Percentiles rank a stretch among this genome's conserved stretches.
phyloP scores from a whole-genome alignment of 129 eudicot species.

The Centrapalus pauciflorus region DNA sequence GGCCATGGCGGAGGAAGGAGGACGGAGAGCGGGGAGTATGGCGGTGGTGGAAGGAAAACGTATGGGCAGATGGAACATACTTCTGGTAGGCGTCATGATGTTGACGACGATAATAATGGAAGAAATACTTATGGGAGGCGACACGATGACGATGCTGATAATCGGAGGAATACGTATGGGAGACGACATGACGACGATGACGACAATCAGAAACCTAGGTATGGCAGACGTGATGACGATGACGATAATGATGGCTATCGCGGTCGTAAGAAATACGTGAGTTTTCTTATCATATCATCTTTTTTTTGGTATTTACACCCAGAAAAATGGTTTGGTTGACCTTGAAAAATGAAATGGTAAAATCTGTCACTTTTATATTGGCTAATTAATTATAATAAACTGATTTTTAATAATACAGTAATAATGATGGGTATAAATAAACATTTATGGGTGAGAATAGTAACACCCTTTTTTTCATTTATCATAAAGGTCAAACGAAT shows the following conservation, averaged over 20 bases:
- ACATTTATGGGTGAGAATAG: no score
- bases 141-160: neutral
- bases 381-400: no score
- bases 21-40: slow-evolving; percentile 15
- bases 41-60: slow-evolving; percentile 18
- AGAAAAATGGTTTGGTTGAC: no score
- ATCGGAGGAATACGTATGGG: slow-evolving; percentile 15
- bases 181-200: slow-evolving; percentile 18
- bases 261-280: slow-evolving; percentile 63
- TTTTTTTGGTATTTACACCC: neutral
- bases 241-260: slow-evolving; percentile 27
- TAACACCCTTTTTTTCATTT: no score
- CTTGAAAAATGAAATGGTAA: no score
- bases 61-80: neutral
- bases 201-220: neutral
- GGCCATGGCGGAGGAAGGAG: slow-evolving; percentile 37
- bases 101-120: neutral
- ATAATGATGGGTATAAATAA: no score
- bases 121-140: slow-evolving; percentile 21
- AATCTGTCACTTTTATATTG: no score
- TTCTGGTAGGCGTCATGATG: neutral
- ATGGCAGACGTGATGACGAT: slow-evolving; percentile 11
- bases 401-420: no score
- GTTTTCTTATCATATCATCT: slow-evolving; percentile 4
- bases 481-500: no score